These are phyloP conservation scores for Syzygium syzygioides DNA, from an alignment of 441 rosid species.

Conservation along the genomic window DNA sequence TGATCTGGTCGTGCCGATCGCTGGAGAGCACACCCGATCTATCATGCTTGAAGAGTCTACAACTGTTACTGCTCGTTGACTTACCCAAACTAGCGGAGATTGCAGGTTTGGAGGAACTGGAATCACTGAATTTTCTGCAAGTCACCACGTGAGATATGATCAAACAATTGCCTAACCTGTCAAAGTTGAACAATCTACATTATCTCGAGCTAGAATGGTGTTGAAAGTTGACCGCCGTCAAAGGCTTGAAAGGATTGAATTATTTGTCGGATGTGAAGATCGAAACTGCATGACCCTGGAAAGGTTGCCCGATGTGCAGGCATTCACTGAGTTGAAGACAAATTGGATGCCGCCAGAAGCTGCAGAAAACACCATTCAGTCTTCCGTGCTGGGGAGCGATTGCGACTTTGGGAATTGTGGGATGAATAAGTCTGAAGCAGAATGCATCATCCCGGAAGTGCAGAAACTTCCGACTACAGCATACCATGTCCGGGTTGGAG, in stretches of 20 bases:
- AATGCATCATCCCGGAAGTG: too few relatives aligned
- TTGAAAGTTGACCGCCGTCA: accelerated
- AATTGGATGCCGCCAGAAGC: accelerated
- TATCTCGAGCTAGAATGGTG: not conserved
- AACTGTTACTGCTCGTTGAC: not conserved
- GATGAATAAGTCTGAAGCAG: too few relatives aligned
- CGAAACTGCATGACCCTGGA: accelerated
- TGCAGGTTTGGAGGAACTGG: not conserved
- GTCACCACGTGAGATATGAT: not conserved
- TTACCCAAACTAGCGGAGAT: accelerated
- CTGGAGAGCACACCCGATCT: too few relatives aligned
- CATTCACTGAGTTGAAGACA: accelerated
- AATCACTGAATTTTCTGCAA: not conserved
- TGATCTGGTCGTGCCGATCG: too few relatives aligned
- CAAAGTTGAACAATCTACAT: too few relatives aligned
- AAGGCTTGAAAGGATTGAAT: not conserved
- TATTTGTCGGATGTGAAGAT: accelerated
- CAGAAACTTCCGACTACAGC: too few relatives aligned
- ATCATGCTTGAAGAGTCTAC: not conserved
- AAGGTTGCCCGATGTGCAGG: accelerated
- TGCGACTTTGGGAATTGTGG: accelerated
- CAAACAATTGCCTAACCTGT: not conserved
- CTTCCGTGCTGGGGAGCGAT: accelerated
- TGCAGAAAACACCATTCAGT: not conserved
- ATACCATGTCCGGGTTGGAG: too few relatives aligned